Evolutionary conservation across 345 rosid species (phyloP).

Genomic region (Syzygium grande): DNA sequence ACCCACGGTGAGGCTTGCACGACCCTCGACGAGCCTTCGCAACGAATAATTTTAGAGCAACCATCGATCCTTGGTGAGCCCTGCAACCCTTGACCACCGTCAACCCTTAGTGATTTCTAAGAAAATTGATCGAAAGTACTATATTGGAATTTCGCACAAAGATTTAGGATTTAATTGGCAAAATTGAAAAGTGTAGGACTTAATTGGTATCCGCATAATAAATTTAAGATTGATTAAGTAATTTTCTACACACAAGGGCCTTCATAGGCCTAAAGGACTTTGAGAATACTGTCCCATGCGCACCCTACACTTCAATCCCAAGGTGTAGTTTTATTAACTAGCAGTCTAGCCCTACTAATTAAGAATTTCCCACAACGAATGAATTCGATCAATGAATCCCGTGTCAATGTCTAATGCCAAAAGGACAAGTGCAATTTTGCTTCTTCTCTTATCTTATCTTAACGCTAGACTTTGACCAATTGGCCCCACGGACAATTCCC

Average conservation of each 20-base stretch:
- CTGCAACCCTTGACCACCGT: rapidly evolving
- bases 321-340: background rate
- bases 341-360: background rate
- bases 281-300: background rate
- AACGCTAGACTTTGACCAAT: background rate
- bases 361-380: background rate
- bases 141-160: background rate
- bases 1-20: background rate
- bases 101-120: background rate
- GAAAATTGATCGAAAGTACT: rapidly evolving
- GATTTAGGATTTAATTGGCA: background rate
- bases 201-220: background rate
- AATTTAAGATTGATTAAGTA: background rate
- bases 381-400: background rate
- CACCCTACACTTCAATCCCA: background rate
- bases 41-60: background rate
- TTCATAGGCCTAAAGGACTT: background rate
- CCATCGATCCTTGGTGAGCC: background rate
- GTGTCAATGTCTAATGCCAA: background rate
- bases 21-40: background rate
- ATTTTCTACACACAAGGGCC: background rate
- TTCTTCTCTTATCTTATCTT: background rate
- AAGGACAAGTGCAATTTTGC: background rate
- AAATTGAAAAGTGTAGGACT: rapidly evolving
- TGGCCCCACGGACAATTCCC: background rate